phyloP scores from a whole-genome alignment of 2,329 filamentous ascomycete genomes.

The Fusarium papillatum region DNA sequence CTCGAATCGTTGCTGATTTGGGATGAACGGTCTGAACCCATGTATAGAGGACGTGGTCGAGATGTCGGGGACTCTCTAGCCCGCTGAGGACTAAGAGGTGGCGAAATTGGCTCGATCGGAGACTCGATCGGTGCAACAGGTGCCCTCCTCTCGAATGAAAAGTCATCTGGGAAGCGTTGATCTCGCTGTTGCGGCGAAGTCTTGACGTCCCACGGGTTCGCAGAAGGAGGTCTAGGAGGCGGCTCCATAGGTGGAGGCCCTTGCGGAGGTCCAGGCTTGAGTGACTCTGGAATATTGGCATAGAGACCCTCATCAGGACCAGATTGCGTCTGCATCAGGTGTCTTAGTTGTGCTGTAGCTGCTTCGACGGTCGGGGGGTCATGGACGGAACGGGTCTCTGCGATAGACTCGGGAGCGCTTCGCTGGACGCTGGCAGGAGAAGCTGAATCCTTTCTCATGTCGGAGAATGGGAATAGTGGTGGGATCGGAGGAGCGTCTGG shows the following conservation, averaged over 20 bases:
- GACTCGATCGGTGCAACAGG: slow-evolving; percentile 40
- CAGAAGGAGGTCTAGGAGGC: slow-evolving; percentile 53
- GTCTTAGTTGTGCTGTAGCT: slow-evolving; percentile 46
- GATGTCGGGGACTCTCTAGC: slow-evolving; percentile 10
- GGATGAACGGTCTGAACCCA: slow-evolving; percentile 34
- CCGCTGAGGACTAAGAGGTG: slow-evolving; percentile 39
- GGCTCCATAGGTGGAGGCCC: slow-evolving; percentile 36
- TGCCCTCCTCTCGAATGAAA: slow-evolving; percentile 42
- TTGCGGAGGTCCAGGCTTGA: slow-evolving; percentile 18
- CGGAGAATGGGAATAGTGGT: slow-evolving; percentile 34
- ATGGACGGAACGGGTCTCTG: slow-evolving; percentile 23
- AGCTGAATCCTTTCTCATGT: slow-evolving; percentile 19
- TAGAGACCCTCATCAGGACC: slow-evolving; percentile 44
- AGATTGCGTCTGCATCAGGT: slow-evolving; percentile 44
- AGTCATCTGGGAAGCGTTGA: slow-evolving; percentile 35
- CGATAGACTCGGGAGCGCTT: slow-evolving; percentile 19
- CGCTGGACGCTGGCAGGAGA: slow-evolving; percentile 10
- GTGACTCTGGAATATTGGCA: slow-evolving; percentile 19
- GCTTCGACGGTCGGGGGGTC: slow-evolving; percentile 44
- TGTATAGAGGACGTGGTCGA: slow-evolving; percentile 38
- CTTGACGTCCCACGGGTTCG: slow-evolving; percentile 59
- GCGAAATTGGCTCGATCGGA: slow-evolving; percentile 37
- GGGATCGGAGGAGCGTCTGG: slow-evolving; percentile 43
- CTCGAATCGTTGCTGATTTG: slow-evolving; percentile 40
- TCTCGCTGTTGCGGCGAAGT: slow-evolving; percentile 36